phyloP scores from a whole-genome alignment of 345 rosid species.

The Carallia pectinifolia region DNA sequence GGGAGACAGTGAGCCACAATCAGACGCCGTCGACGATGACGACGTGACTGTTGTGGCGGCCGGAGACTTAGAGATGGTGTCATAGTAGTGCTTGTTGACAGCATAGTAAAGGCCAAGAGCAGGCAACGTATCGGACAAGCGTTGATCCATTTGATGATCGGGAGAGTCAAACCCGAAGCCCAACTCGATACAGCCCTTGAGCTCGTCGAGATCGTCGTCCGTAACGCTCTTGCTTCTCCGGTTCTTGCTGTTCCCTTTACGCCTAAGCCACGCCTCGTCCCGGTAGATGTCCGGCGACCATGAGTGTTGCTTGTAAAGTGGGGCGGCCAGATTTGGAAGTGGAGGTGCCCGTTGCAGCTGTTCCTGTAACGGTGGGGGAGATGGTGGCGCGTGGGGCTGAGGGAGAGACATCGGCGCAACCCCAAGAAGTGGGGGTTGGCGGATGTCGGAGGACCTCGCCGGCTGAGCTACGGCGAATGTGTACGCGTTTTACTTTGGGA shows the following conservation, averaged over 20 bases:
- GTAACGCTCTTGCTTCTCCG: conserved; percentile 76
- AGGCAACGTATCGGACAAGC: conserved; percentile 76
- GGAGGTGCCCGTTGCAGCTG: not conserved
- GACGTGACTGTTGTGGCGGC: conserved; percentile 12
- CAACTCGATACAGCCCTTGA: conserved; percentile 79
- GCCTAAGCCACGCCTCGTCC: conserved; percentile 81
- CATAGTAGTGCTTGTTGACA: conserved; percentile 61
- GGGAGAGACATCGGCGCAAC: conserved; percentile 13
- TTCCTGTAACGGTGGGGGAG: not conserved
- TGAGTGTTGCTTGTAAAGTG: conserved; percentile 70
- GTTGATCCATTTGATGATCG: conserved; percentile 45
- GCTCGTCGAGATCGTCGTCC: conserved; percentile 89
- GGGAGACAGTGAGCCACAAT: conserved; percentile 48
- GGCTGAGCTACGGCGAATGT: no score
- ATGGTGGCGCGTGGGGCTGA: not conserved
- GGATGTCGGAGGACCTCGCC: conserved; percentile 35
- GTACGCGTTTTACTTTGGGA: not conserved
- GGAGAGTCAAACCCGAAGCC: conserved; percentile 89
- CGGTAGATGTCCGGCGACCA: conserved; percentile 90
- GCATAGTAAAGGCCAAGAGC: conserved; percentile 80
- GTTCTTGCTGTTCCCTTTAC: conserved; percentile 50
- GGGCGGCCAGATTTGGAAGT: conserved; percentile 18
- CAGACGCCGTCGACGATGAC: conserved; percentile 44
- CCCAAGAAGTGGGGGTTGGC: conserved; percentile 9
- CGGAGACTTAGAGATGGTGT: conserved; percentile 42